phyloP scores from a whole-genome alignment of 352 stramenopile species.

The Phytopythium aichiense region DNA sequence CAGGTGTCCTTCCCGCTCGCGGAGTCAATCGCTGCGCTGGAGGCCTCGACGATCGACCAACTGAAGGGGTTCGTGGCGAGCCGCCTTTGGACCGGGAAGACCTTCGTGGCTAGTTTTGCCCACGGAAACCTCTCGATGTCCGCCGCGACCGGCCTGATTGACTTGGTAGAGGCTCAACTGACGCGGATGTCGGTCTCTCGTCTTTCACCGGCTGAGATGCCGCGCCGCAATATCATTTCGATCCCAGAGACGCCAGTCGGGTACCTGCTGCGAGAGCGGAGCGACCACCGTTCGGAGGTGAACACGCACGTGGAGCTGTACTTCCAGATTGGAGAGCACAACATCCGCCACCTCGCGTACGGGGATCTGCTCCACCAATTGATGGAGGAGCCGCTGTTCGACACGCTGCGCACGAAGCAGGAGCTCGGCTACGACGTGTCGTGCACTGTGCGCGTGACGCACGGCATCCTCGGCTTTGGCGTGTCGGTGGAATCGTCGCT shows the following conservation, averaged over 20 bases:
- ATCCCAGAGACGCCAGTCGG: constrained; percentile 42
- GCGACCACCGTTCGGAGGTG: constrained; percentile 69
- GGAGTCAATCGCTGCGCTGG: constrained; percentile 38
- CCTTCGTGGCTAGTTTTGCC: constrained; percentile 53
- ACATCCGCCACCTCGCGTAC: constrained; percentile 55
- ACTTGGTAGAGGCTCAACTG: constrained; percentile 43
- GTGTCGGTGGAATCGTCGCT: constrained; percentile 82
- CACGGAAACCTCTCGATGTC: constrained; percentile 64
- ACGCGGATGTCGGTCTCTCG: constrained; percentile 19
- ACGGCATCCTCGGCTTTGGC: constrained; percentile 80
- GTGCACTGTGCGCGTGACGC: constrained; percentile 78
- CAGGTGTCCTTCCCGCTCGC: constrained; percentile 42
- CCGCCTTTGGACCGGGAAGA: constrained; percentile 44
- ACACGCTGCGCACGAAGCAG: constrained; percentile 85
- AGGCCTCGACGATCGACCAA: constrained; percentile 30
- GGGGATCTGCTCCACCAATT: constrained; percentile 82
- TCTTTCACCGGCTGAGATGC: constrained; percentile 22
- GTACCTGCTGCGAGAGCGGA: constrained; percentile 53
- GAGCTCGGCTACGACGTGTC: constrained; percentile 88
- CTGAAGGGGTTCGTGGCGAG: constrained; percentile 36
- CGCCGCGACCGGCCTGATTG: constrained; percentile 27
- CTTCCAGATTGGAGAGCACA: constrained; percentile 82
- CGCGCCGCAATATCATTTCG: constrained; percentile 48
- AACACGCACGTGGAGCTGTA: constrained; percentile 86
- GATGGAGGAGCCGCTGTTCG: constrained; percentile 89